Evolutionary conservation across 306 rosid genomes (phyloP).

Genomic region (Acacia confusa): DNA sequence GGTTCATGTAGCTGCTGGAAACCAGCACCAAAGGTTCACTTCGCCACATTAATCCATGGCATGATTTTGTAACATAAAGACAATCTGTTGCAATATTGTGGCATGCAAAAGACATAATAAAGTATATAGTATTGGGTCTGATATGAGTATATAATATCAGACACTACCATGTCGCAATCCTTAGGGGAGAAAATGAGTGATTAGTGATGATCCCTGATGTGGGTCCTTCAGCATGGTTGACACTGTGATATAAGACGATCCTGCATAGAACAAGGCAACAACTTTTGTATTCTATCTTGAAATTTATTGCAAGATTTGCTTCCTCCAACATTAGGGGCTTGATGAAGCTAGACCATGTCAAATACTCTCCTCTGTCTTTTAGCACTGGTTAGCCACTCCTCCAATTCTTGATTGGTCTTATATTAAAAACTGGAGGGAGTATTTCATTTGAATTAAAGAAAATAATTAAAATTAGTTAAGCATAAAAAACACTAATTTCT

Average conservation of each 20-base stretch:
- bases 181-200: background rate
- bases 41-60: slow-evolving; percentile 49
- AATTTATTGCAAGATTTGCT: no score
- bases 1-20: slow-evolving; percentile 49
- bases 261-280: slow-evolving; percentile 22
- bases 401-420: no score
- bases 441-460: no score
- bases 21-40: slow-evolving; percentile 56
- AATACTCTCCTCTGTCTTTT: background rate
- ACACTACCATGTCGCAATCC: background rate
- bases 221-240: slow-evolving; percentile 34
- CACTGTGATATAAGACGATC: slow-evolving; percentile 33
- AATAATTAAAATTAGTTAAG: background rate
- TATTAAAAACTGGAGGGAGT: no score
- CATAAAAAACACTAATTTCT: no score
- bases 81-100: background rate
- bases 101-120: background rate
- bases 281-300: no score
- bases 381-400: no score
- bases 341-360: slow-evolving; percentile 31
- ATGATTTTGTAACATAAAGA: slow-evolving; percentile 64
- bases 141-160: background rate
- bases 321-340: slow-evolving; percentile 28
- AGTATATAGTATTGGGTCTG: background rate
- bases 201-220: background rate